Conservation (phyloP, 2,329 filamentous ascomycete species). For the Alternaria novae-zelandiae region DNA sequence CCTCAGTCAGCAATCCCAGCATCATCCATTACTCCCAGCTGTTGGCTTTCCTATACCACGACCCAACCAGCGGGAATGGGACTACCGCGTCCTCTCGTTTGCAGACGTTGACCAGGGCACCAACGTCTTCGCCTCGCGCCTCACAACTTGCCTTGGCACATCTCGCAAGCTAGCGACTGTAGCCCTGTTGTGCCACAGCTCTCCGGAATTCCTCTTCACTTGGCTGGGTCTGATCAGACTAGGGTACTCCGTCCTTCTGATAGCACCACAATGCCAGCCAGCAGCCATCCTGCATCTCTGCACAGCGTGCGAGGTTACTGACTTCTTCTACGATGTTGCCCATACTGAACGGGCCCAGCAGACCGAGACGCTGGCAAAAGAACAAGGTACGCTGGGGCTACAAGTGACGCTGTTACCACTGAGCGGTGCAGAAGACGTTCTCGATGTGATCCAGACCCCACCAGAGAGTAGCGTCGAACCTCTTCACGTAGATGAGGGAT, state of each 20-base stretch:
- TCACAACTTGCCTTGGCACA: conserved; percentile 27
- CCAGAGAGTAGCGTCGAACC: conserved; percentile 10
- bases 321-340: conserved; percentile 56
- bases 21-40: conserved; percentile 52
- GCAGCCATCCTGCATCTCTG: conserved; percentile 62
- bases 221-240: conserved; percentile 66
- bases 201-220: conserved; percentile 62
- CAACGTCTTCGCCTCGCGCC: conserved; percentile 41
- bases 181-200: conserved; percentile 64
- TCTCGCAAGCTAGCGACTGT: conserved; percentile 45
- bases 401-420: conserved; percentile 22
- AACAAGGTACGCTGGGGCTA: conserved; percentile 12
- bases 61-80: conserved; percentile 27
- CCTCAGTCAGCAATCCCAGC: conserved; percentile 56
- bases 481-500: conserved; percentile 30
- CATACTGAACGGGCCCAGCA: conserved; percentile 44
- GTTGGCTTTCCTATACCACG: conserved; percentile 57
- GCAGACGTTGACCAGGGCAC: conserved; percentile 44
- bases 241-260: conserved; percentile 62
- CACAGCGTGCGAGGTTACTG: conserved; percentile 49
- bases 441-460: conserved; percentile 23
- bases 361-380: conserved; percentile 24
- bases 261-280: conserved; percentile 59
- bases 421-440: conserved; percentile 26
- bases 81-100: conserved; percentile 46